Base-by-base conservation (phyloP, 306 rosid species). In the Cucurbita moschata region DNA sequence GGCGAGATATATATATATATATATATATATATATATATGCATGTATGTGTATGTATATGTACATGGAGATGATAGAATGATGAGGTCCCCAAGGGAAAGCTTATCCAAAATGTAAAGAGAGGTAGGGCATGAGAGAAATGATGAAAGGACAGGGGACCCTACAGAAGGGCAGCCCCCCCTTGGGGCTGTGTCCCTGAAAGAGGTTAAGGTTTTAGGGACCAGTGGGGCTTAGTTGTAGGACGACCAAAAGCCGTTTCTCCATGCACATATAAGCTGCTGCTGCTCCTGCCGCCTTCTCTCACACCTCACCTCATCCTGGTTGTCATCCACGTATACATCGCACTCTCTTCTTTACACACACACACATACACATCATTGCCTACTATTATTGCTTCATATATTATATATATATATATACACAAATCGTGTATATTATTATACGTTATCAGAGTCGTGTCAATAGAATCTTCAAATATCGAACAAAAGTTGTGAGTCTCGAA, bases 251-350 rank as follows among this genome's bases (percentile, higher is more conserved):
- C 43, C 66, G 1, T 51, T 51, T 51, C 19, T 13, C 13, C 53
- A 49, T 49, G 13, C n/a, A 12, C 53, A 47, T 47, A 49, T 49
- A 49, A 49, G 53, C 53, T 49, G 16, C 53, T 49, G 53, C n/a
- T 30, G 30, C 30, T 26, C 16, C 53, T 49, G 16, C 53, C 5
- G 53, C n/a, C 73, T 47, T 47, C 57, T 26, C 73, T 68, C 73
- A 68, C 73, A 68, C 57, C 73, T 68, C 55, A 68, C 1, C 56
- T 47, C 19, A 68, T 68, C 73, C 73, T 46, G 42, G 57, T 15
- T 68, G 73, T 68, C 73, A 68, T 68, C 73, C 73, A 68, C 73
- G 57, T 68, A 68, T 26, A 49, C 38, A 65, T 65, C 53, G 52
- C 56, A 23, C 42, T 68, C 73, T 46, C 56, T 26, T 67, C 16